Base-by-base conservation (phyloP, 2,329 filamentous ascomycete genomes). In the Pseudopyricularia javanii region DNA sequence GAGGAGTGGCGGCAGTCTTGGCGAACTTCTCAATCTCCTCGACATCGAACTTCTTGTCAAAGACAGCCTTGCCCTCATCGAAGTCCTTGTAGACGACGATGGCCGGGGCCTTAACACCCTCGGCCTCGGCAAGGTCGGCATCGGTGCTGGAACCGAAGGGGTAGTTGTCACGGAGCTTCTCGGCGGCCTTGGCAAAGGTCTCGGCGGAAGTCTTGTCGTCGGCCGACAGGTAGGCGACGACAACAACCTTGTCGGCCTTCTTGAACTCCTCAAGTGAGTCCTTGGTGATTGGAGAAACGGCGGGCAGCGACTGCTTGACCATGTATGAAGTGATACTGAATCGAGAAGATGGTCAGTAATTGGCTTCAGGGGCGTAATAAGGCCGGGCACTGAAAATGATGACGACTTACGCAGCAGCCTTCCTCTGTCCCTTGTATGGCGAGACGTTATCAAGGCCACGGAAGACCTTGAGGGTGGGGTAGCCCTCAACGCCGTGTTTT, bases 401-500 rank as follows among this genome's bases (percentile, higher is more conserved):
- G 9, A 35, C 47, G 26, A 74, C 79, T 72, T 71, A 83, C 80
- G 76, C 78, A 70, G 81, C 83, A 59, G 91, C 85, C 78, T 97
- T 95, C 70, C 93, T 83, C 71, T 89, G 85, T 66, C 93, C 93
- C 63, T 78, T 76, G 75, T 98, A 98, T 58, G 91, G 85, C 59
- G 80, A 76, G 67, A 88, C 73, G 68, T 86, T 88, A 11, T 96
- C 88, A 45, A 74, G 71, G 62, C 93, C 91, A 64, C 91, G 89
- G 90, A 98, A 98, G 73, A 98, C 82, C 84, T 97, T 98, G 67
- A 98, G 82, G 60, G 93, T 98, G 57, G 93, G 93, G 79, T 98
- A 98, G 59, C 93, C 93, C 78, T 97, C 90, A 45, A 98, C 91
- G 57, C 88, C 91, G 64, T 87, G 88, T 62, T 81, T 76, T 71